phyloP scores from a whole-genome alignment of 2,329 filamentous ascomycete genomes.

The Stachybotrys chartarum region DNA sequence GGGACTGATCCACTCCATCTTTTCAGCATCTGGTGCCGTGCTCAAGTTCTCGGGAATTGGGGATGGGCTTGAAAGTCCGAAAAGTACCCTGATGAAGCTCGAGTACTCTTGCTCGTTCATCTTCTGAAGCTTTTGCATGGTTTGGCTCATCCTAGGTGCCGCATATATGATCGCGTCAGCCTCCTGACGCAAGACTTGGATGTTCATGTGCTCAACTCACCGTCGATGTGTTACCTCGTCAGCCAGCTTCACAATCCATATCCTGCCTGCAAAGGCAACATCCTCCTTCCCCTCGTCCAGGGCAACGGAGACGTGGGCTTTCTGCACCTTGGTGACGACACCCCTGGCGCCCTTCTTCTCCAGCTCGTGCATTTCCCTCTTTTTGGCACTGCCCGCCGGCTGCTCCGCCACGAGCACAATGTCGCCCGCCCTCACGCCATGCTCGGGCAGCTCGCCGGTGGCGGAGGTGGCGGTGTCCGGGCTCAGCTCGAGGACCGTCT shows the following conservation, averaged over 20 bases:
- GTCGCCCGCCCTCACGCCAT: constrained; percentile 70
- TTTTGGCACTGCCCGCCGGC: constrained; percentile 63
- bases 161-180: background rate
- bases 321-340: constrained; percentile 60
- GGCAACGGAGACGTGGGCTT: constrained; percentile 55
- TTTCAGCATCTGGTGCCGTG: constrained; percentile 34
- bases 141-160: constrained; percentile 49
- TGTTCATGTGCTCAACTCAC: constrained; percentile 17
- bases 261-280: constrained; percentile 33
- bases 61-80: constrained; percentile 49
- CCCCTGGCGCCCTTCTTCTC: constrained; percentile 62
- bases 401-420: constrained; percentile 73
- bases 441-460: constrained; percentile 56
- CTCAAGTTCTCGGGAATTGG: constrained; percentile 34
- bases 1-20: constrained; percentile 53
- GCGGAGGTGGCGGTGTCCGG: constrained; percentile 61
- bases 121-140: constrained; percentile 52
- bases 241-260: constrained; percentile 61
- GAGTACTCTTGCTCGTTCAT: constrained; percentile 53
- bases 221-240: constrained; percentile 61
- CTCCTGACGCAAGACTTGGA: background rate
- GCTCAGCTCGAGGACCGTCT: constrained; percentile 75
- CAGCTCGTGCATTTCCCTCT: constrained; percentile 63
- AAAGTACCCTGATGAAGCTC: constrained; percentile 53
- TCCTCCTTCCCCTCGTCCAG: constrained; percentile 58